Base-by-base conservation (phyloP, 1,284 basidiomycete species). In the Quambalaria eucalypti region DNA sequence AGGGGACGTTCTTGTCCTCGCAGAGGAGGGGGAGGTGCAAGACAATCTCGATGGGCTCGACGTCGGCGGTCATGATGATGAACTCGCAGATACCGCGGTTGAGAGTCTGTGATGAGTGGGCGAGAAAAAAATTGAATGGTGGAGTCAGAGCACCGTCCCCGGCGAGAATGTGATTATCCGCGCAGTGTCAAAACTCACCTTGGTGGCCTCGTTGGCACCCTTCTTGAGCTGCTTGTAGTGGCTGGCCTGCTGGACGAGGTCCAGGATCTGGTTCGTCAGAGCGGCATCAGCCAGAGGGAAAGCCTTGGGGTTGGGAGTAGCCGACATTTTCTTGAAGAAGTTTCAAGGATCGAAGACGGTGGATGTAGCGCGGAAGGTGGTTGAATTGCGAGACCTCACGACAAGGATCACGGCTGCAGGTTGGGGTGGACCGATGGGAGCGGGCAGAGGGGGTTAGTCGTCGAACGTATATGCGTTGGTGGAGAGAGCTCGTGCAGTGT, bases 1-100 rank as follows among this genome's bases (percentile, higher is more conserved):
- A 97, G 12, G 88, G 88, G 48, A 96, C 91, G 80, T 95, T 95
- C 90, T 99, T 99, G 81, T 99, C 95, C 79, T 99, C 95, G 77
- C 95, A 99, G 42, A 99, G 82, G 53, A 99, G 82, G 44, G 95
- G 95, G 28, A 98, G 84, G 79, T 98, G 95, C 64, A 99, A 84
- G 50, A 99, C 81, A 76, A 99, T 98, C 78, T 98, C 93, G 72
- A 99, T 84, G 51, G 93, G 93, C 78, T 98, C 92, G 47, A 93
- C 65, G 72, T 77, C 79, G 60, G 91, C 95, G 57, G 95, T 95
- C 79, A 99, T 82, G 74, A 99, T 85, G 79, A 98, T 93, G 79
- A 99, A 90, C 80, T 98, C 95, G 69, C 91, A 88, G 71, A 97
- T 92, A 80, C 95, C 93, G 76, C 95, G 88, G 79, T 98, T 98